These are phyloP conservation scores for Cordyceps javanica DNA, from an alignment of 2,329 filamentous ascomycete genomes.

Conservation along the genomic window DNA sequence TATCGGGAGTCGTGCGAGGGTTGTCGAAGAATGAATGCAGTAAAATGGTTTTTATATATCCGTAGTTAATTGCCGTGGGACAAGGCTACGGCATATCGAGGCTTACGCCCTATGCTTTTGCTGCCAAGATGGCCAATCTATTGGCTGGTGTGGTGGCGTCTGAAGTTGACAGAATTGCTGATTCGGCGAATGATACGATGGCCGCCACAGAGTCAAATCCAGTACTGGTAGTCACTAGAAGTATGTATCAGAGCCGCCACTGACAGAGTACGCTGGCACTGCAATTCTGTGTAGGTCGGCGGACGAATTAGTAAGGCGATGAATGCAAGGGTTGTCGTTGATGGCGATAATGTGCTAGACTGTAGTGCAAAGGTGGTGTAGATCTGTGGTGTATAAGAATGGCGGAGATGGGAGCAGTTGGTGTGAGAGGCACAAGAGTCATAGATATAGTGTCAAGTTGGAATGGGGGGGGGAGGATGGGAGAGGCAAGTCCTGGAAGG, in stretches of 20 bases:
- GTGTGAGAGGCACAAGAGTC: not conserved
- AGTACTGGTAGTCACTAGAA: too few relatives aligned
- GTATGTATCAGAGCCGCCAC: not conserved
- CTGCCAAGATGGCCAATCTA: not conserved
- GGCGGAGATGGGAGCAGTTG: not conserved
- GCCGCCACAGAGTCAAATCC: not conserved
- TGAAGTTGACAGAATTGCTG: not conserved
- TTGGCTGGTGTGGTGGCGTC: not conserved
- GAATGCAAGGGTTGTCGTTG: not conserved
- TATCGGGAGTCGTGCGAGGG: not conserved
- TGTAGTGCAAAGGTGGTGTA: not conserved
- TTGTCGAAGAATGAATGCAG: not conserved
- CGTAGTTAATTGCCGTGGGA: not conserved
- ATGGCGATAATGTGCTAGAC: not conserved
- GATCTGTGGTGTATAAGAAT: not conserved
- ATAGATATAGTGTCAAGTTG: conserved; percentile 1
- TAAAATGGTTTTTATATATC: not conserved
- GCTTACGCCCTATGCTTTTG: not conserved
- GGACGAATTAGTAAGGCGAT: not conserved
- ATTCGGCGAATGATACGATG: not conserved
- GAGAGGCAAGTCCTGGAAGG: conserved; percentile 5
- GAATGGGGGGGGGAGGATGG: conserved; percentile 8
- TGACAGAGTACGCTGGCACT: not conserved
- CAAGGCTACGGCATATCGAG: conserved; percentile 4
- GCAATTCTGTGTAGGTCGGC: not conserved